Evolutionary conservation across 129 eudicot genomes (phyloP).

Genomic region (Flaveria brownii): DNA sequence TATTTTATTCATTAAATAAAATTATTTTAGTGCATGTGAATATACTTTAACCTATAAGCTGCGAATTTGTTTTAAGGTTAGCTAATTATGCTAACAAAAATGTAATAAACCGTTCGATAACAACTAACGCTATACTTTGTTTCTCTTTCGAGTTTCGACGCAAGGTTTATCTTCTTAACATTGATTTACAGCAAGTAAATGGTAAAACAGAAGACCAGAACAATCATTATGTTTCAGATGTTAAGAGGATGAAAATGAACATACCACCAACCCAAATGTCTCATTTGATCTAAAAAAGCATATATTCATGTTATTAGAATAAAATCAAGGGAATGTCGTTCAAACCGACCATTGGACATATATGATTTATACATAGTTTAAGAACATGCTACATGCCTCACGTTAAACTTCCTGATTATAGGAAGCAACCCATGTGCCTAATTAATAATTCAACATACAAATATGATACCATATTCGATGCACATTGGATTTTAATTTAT

Average conservation of each 20-base stretch:
- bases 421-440: constrained; percentile 46
- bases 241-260: constrained; percentile 9
- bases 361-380: constrained; percentile 22
- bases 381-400: constrained; percentile 34
- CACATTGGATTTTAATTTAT: constrained; percentile 2
- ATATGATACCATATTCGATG: constrained; percentile 30
- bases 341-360: constrained; percentile 15
- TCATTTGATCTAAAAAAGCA: constrained; percentile 16
- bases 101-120: not conserved
- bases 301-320: constrained; percentile 9
- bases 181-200: not conserved
- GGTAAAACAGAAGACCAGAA: not conserved
- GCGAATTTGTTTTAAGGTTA: no score
- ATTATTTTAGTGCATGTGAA: no score
- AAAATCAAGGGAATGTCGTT: constrained; percentile 27
- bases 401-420: constrained; percentile 35
- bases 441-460: constrained; percentile 26
- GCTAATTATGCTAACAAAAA: no score
- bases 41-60: no score
- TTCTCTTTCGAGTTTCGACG: not conserved
- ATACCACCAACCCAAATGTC: constrained; percentile 19
- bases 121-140: no score
- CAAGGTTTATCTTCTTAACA: not conserved
- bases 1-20: no score
- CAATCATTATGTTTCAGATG: constrained; percentile 28